Percentiles rank a stretch among this genome's conserved stretches.
phyloP scores from a whole-genome alignment of 352 stramenopile species.

The Achlya hypogyna region DNA sequence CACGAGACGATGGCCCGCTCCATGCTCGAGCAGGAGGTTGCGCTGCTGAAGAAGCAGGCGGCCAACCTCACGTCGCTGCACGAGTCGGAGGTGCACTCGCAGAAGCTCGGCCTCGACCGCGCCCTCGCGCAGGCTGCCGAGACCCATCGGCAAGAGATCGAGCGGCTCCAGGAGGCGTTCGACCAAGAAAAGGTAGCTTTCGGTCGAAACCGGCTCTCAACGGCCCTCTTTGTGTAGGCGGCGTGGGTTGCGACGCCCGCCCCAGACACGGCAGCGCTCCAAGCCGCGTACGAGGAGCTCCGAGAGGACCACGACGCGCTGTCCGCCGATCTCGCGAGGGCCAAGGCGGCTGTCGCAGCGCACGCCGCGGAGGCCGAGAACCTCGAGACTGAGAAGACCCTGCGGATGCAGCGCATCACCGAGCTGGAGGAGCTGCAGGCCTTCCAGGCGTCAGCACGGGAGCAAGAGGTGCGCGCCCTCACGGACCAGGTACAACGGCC shows the following conservation, averaged over 20 bases:
- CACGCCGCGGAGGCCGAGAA: not conserved
- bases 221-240: not conserved
- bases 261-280: not conserved
- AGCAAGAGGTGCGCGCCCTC: constrained; percentile 7
- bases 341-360: not conserved
- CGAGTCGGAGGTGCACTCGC: constrained; percentile 41
- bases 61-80: constrained; percentile 53
- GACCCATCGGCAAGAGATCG: not conserved
- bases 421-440: constrained; percentile 14
- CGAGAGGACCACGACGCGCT: not conserved
- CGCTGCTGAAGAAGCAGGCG: constrained; percentile 59
- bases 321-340: not conserved
- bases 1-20: constrained; percentile 47
- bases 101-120: constrained; percentile 18
- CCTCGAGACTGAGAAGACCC: constrained; percentile 9
- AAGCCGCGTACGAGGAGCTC: constrained; percentile 1
- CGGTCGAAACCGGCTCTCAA: not conserved
- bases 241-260: not conserved
- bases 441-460: not conserved
- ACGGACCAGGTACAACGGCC: not conserved
- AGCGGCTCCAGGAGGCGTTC: not conserved
- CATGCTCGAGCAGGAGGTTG: constrained; percentile 61
- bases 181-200: not conserved
- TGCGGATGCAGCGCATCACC: constrained; percentile 11
- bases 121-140: not conserved